phyloP scores from a whole-genome alignment of 129 eudicot genomes.

The Heracleum sosnowskyi region DNA sequence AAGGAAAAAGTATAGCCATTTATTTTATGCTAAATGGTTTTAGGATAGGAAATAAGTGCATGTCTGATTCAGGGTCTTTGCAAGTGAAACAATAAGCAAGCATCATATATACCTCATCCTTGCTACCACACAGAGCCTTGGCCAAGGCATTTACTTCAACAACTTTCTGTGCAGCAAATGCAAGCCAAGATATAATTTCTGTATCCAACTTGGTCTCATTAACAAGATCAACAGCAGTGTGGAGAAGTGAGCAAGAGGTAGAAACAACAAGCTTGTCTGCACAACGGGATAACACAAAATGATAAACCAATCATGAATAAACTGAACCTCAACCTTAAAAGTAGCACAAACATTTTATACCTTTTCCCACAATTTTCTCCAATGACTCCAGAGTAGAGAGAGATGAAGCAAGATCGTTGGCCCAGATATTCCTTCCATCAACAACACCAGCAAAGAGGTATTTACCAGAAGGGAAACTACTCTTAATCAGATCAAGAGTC shows the following conservation, averaged over 20 bases:
- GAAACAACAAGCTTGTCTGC: slow-evolving; percentile 94
- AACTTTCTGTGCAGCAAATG: slow-evolving; percentile 95
- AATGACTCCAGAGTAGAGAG: slow-evolving; percentile 49
- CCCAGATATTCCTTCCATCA: slow-evolving; percentile 98
- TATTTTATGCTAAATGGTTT: background rate
- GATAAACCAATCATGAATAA: background rate
- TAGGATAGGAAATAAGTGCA: background rate
- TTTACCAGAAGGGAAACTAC: slow-evolving; percentile 55
- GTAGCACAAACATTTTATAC: slow-evolving; percentile 25
- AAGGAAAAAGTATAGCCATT: background rate
- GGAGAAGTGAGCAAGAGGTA: slow-evolving; percentile 89
- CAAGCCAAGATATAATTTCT: slow-evolving; percentile 89
- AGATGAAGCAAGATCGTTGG: slow-evolving; percentile 78
- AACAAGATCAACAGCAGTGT: slow-evolving; percentile 91
- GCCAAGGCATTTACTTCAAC: slow-evolving; percentile 94
- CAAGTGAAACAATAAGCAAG: background rate
- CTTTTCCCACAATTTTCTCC: slow-evolving; percentile 84
- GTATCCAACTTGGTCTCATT: slow-evolving; percentile 82
- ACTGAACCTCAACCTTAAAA: slow-evolving; percentile 7
- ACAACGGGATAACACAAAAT: background rate
- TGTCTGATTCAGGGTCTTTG: background rate
- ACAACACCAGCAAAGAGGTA: slow-evolving; percentile 85
- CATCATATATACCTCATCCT: slow-evolving; percentile 54
- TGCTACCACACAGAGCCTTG: slow-evolving; percentile 72
- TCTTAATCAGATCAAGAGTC: slow-evolving; percentile 56